Base-by-base conservation (phyloP, 2,329 filamentous ascomycete genomes). In the Chaetomium globosum region DNA sequence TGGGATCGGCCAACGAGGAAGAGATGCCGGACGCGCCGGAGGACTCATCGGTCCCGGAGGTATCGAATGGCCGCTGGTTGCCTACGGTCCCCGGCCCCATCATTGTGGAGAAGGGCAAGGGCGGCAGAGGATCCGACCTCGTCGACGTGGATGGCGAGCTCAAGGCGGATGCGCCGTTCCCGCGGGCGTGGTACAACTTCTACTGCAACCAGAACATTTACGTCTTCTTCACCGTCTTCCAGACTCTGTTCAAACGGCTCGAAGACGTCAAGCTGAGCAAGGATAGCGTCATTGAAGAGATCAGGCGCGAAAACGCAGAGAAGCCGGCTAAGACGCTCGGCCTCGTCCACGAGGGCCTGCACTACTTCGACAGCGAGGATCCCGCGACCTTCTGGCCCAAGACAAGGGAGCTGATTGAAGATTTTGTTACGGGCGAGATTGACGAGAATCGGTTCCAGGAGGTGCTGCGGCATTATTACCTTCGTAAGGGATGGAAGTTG, bases 201-300 rank as follows among this genome's bases (percentile, higher is more conserved):
- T 99, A 96, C 80, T 89, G 89, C 75, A 98, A 97, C 76, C 86
- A 92, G 72, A 92, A 90, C 3, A 89, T 99, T 66, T 97, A 93
- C 75, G 93, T 95, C 77, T 98, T 99, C 82, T 90, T 99, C 80
- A 91, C 90, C 71, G 89, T 97, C 67, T 95, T 99, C 76, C 88
- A 97, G 74, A 90, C 90, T n/a, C 81, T 99, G 5, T 98, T 97
- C 78, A 87, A 88, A 73, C 88, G 95, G 49, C 83, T 99, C 16
- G 82, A 89, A 68, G 90, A 90, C 67, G 87, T 98, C 76, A 98
- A 98, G 80, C 83, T 89, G 65, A 89, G 89, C 73, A 90, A 91
- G 72, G 83, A 85, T 3, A 85, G 88, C 53, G 93, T 96, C 10
- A 82, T 86, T 56, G 85, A 88, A 71, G 89, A 92, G 72, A 89